phyloP scores from a whole-genome alignment of 2,329 filamentous ascomycete genomes.

The Clonostachys byssicola region DNA sequence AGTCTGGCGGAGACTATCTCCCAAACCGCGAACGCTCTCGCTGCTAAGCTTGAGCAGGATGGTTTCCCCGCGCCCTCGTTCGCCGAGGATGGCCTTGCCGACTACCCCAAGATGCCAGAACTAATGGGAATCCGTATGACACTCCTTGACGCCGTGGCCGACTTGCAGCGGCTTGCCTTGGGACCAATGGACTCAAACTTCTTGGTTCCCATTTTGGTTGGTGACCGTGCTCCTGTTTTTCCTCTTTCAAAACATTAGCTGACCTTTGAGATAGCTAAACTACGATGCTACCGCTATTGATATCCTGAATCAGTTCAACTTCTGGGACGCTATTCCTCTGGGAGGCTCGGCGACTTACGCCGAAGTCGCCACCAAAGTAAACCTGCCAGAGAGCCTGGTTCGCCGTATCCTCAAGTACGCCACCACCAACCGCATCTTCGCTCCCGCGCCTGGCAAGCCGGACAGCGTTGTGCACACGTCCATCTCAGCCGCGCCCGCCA shows the following conservation, averaged over 20 bases:
- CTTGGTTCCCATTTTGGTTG: too few species aligned
- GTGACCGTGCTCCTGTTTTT: too few species aligned
- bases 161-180: too few species aligned
- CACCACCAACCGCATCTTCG: slow-evolving; percentile 27
- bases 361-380: slow-evolving; percentile 19
- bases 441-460: not conserved
- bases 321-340: slow-evolving; percentile 12
- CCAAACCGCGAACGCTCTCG: too few species aligned
- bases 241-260: too few species aligned
- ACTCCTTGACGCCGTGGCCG: too few species aligned
- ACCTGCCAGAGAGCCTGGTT: slow-evolving; percentile 28
- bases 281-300: slow-evolving; percentile 2
- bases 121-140: too few species aligned
- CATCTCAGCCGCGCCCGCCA: not conserved
- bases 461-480: not conserved
- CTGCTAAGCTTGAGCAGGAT: too few species aligned
- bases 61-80: too few species aligned
- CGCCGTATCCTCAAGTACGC: slow-evolving; percentile 29
- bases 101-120: too few species aligned
- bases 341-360: slow-evolving; percentile 8
- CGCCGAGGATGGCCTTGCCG: too few species aligned
- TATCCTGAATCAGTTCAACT: slow-evolving; percentile 13
- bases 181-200: not conserved
- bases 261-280: not conserved
- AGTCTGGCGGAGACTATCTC: too few species aligned